A percentile compares a stretch with the other conserved stretches of the same genome.
These are phyloP conservation scores for Madurella mycetomatis DNA, from an alignment of 2,329 filamentous ascomycete species.

Conservation along the genomic window DNA sequence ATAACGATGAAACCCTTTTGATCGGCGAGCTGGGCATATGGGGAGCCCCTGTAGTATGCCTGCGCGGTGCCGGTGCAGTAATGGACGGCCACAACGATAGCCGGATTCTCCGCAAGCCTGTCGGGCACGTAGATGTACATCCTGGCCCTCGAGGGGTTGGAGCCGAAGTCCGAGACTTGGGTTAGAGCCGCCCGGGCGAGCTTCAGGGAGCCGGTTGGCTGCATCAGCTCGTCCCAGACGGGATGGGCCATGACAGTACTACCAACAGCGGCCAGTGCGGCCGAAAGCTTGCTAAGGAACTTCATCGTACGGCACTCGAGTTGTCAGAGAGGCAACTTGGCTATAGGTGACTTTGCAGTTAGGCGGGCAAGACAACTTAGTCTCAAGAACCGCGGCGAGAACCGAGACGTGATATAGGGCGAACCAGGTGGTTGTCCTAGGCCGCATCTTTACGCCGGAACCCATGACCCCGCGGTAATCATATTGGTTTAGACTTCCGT, in stretches of 20 bases:
- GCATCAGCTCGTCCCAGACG: conserved; percentile 23
- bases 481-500: conserved; percentile 16
- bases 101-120: conserved; percentile 36
- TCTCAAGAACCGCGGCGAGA: background rate
- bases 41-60: conserved; percentile 44
- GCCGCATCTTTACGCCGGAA: background rate
- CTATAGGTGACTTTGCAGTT: background rate
- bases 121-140: conserved; percentile 44
- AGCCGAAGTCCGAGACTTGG: conserved; percentile 39
- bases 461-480: conserved; percentile 4
- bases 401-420: background rate
- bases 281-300: conserved; percentile 14
- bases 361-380: background rate
- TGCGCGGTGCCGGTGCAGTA: conserved; percentile 49
- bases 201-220: conserved; percentile 19
- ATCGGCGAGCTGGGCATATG: conserved; percentile 43
- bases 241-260: conserved; percentile 14
- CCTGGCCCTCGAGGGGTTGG: conserved; percentile 36
- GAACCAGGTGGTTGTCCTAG: background rate
- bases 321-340: background rate
- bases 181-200: conserved; percentile 29
- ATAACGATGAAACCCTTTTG: conserved; percentile 46
- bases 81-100: conserved; percentile 49
- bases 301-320: conserved; percentile 14
- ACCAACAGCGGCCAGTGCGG: conserved; percentile 18